Conservation (phyloP, 352 stramenopile genomes). For the Phytophthora litchii region DNA sequence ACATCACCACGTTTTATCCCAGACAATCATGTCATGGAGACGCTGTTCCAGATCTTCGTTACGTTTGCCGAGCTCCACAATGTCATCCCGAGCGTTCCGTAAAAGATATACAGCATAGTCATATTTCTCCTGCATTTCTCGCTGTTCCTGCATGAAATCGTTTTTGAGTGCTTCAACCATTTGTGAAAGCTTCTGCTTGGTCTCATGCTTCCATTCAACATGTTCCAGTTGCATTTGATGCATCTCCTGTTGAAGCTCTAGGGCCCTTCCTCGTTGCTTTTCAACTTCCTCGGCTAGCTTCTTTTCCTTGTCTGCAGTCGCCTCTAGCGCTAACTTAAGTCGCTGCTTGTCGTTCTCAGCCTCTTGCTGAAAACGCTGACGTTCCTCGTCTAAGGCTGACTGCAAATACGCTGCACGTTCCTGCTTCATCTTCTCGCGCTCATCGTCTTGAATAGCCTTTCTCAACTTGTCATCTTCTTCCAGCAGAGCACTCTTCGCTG, state of each 20-base stretch:
- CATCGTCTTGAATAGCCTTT: constrained; percentile 78
- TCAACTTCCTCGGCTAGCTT: constrained; percentile 79
- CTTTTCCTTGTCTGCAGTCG: constrained; percentile 79
- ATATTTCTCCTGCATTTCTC: constrained; percentile 57
- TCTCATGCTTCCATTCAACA: constrained; percentile 57
- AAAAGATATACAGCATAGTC: constrained; percentile 55
- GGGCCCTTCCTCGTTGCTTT: constrained; percentile 48
- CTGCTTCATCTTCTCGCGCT: constrained; percentile 83
- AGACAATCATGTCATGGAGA: constrained; percentile 43
- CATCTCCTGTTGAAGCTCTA: constrained; percentile 67
- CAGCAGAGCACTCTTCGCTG: constrained; percentile 72
- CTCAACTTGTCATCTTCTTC: constrained; percentile 81
- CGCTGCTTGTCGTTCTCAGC: constrained; percentile 66
- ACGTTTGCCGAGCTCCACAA: constrained; percentile 50
- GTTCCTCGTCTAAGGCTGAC: constrained; percentile 67
- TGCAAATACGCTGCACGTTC: constrained; percentile 71
- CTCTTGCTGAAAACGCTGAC: constrained; percentile 55
- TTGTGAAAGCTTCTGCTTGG: constrained; percentile 44
- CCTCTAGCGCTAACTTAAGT: constrained; percentile 49
- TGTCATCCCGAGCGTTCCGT: constrained; percentile 67
- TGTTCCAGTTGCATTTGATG: constrained; percentile 63
- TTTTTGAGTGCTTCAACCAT: constrained; percentile 60
- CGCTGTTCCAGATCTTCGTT: constrained; percentile 67
- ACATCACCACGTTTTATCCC: constrained; percentile 43
- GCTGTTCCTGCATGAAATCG: constrained; percentile 56